Evolutionary conservation across 345 rosid species (phyloP).

Genomic region (Euphorbia pulcherrima): DNA sequence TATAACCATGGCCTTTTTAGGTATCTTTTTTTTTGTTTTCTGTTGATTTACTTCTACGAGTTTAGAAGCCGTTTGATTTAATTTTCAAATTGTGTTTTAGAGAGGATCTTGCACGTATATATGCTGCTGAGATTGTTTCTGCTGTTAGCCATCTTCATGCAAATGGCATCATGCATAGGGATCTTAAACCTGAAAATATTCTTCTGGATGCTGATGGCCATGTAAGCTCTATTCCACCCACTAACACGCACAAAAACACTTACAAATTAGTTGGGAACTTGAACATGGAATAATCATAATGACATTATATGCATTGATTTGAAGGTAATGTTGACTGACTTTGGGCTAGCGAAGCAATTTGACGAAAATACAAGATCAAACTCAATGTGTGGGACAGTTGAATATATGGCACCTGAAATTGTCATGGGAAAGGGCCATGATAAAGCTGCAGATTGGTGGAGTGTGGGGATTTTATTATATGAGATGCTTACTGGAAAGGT

Average conservation of each 20-base stretch:
- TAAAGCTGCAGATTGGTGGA: constrained; percentile 99
- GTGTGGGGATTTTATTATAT: constrained; percentile 75
- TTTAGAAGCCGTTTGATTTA: constrained; percentile 14
- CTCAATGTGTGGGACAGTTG: constrained; percentile 89
- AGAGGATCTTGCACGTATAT: constrained; percentile 88
- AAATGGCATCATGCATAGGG: constrained; percentile 97
- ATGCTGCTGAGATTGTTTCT: constrained; percentile 86
- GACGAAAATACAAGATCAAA: constrained; percentile 82
- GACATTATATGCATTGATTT: constrained; percentile 13
- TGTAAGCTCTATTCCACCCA: constrained; percentile 36
- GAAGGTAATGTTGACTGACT: constrained; percentile 79
- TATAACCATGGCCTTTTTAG: constrained; percentile 94
- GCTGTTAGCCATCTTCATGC: constrained; percentile 89
- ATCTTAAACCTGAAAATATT: constrained; percentile 93
- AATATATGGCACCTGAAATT: constrained; percentile 96
- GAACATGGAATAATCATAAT: constrained; percentile 6
- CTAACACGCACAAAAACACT: not conserved
- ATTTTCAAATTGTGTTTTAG: constrained; percentile 33
- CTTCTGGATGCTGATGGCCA: constrained; percentile 85
- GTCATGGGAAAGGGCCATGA: constrained; percentile 85
- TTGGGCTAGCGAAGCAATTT: constrained; percentile 84
- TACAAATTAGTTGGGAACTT: not conserved
- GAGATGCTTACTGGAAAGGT: constrained; percentile 98
- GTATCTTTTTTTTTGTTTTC: constrained; percentile 26
- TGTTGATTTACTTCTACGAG: not conserved